phyloP scores from a whole-genome alignment of 106 monocot species.

The Chionographis japonica region DNA sequence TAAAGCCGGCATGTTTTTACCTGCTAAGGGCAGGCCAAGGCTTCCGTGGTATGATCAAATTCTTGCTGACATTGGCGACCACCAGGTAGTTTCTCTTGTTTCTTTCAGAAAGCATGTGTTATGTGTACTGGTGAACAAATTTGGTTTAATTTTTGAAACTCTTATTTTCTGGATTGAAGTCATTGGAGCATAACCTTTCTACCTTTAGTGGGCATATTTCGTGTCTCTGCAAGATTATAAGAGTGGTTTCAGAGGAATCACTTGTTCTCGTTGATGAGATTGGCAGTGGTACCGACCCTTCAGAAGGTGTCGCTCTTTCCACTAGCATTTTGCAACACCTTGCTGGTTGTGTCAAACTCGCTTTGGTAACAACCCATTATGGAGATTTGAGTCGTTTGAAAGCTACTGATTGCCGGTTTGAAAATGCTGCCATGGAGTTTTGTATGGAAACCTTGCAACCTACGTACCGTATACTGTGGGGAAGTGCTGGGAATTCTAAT shows the following conservation, averaged over 20 bases:
- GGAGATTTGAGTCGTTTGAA: conserved; percentile 63
- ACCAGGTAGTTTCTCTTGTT: conserved; percentile 65
- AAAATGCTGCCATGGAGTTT: conserved; percentile 97
- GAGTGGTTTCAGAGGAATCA: conserved; percentile 53
- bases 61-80: conserved; percentile 88
- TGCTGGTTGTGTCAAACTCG: conserved; percentile 35
- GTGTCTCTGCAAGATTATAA: conserved; percentile 68
- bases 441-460: conserved; percentile 64
- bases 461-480: conserved; percentile 80
- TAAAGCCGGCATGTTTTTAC: conserved; percentile 79
- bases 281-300: conserved; percentile 83
- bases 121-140: conserved; percentile 21
- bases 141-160: conserved; percentile 36
- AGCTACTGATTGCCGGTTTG: conserved; percentile 60
- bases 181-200: conserved; percentile 84
- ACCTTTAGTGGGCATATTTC: conserved; percentile 88
- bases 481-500: conserved; percentile 84
- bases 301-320: conserved; percentile 88
- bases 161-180: conserved; percentile 63
- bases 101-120: conserved; percentile 14
- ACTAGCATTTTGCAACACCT: conserved; percentile 78
- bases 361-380: conserved; percentile 82
- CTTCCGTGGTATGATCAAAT: conserved; percentile 91
- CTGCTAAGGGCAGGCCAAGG: conserved; percentile 46
- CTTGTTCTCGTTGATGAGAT: conserved; percentile 87